phyloP scores from a whole-genome alignment of 345 rosid species.

The Melaleuca quinquenervia region DNA sequence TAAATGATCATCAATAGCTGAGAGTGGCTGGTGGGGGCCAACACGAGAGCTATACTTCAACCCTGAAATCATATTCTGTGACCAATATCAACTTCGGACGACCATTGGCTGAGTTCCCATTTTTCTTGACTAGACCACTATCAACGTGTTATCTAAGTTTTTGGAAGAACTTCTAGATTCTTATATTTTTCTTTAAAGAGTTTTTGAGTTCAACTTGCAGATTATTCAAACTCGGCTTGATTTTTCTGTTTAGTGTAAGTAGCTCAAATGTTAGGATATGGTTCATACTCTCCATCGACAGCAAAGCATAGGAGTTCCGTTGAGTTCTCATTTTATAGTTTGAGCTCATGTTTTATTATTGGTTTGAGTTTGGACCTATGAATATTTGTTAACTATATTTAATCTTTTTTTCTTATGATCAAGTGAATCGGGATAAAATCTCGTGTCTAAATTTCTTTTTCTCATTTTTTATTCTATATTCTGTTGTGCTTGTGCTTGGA shows the following conservation, averaged over 20 bases:
- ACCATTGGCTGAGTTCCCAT: not conserved
- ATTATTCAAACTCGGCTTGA: not conserved
- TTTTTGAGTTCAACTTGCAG: not conserved
- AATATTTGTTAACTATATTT: no score
- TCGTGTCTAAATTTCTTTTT: no score
- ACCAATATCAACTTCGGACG: not conserved
- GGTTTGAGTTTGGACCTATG: no score
- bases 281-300: no score
- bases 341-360: no score
- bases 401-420: no score
- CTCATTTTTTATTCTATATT: no score
- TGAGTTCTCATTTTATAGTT: no score
- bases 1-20: not conserved
- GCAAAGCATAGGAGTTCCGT: no score
- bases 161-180: not conserved
- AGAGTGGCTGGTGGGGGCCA: not conserved
- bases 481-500: no score
- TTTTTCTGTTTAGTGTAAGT: not conserved
- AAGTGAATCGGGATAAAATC: no score
- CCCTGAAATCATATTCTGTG: not conserved
- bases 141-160: not conserved
- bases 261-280: not conserved
- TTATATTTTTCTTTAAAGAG: not conserved
- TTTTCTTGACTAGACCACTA: not conserved
- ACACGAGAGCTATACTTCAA: slow-evolving; percentile 6